Evolutionary conservation across 768 basidiomycete species (phyloP).

Genomic region (Symmetrospora coprosmae): DNA sequence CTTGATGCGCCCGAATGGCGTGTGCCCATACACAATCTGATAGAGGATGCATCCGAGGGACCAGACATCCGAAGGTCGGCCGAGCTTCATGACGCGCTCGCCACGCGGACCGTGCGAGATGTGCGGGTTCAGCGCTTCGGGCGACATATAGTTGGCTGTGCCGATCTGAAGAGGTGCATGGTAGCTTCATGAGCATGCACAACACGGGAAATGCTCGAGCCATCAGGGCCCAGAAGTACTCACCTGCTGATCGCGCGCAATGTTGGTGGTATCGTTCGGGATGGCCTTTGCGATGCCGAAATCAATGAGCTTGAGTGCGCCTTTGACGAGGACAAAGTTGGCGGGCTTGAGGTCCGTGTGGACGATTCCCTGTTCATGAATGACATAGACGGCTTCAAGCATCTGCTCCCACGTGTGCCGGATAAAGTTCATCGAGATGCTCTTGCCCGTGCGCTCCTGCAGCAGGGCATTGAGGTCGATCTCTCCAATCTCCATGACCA

Average conservation of each 20-base stretch:
- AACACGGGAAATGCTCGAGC: conserved; percentile 1
- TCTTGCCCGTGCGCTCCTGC: conserved; percentile 66
- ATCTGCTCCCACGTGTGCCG: conserved; percentile 99
- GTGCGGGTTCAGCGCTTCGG: conserved; percentile 74
- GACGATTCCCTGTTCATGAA: conserved; percentile 95
- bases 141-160: conserved; percentile 97
- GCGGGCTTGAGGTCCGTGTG: conserved; percentile 97
- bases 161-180: conserved; percentile 59
- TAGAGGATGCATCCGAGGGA: conserved; percentile 94
- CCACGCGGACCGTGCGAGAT: conserved; percentile 47
- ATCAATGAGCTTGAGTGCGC: conserved; percentile 90
- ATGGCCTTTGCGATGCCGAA: conserved; percentile 99
- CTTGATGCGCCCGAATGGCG: conserved; percentile 75
- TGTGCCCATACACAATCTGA: conserved; percentile 91
- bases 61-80: conserved; percentile 92
- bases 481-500: conserved; percentile 87
- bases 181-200: background rate
- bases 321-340: conserved; percentile 91
- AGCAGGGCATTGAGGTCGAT: conserved; percentile 74
- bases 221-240: conserved; percentile 15
- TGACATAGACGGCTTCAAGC: conserved; percentile 94
- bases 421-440: conserved; percentile 83
- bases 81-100: conserved; percentile 75
- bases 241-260: conserved; percentile 89
- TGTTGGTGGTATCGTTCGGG: conserved; percentile 95